Evolutionary conservation across 805 yeast genomes (phyloP).

Genomic region (Saturnispora besseyi): DNA sequence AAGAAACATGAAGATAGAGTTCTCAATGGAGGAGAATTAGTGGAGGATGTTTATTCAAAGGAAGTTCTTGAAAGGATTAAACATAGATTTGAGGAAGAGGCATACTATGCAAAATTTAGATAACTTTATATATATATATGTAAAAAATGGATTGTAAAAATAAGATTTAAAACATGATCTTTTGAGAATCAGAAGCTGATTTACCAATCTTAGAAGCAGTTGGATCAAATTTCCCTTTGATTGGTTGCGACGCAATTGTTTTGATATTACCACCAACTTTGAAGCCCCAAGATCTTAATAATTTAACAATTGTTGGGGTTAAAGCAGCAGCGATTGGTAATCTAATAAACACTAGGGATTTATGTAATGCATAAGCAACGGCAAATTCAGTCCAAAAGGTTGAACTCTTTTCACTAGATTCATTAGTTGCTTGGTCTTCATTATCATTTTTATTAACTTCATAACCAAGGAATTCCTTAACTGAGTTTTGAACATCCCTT

Average conservation of each 20-base stretch:
- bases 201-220: slow-evolving; percentile 45
- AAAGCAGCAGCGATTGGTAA: slow-evolving; percentile 87
- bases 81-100: slow-evolving; percentile 66
- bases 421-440: slow-evolving; percentile 10
- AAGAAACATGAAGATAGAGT: slow-evolving; percentile 68
- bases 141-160: neutral
- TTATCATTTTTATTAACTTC: neutral
- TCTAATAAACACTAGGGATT: slow-evolving; percentile 72
- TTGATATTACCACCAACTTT: slow-evolving; percentile 48
- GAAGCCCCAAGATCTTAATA: slow-evolving; percentile 70
- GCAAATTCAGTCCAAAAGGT: slow-evolving; percentile 74
- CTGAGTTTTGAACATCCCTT: slow-evolving; percentile 51
- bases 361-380: slow-evolving; percentile 90
- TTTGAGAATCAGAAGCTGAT: slow-evolving; percentile 40
- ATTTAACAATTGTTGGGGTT: slow-evolving; percentile 68
- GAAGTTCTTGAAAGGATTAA: slow-evolving; percentile 50
- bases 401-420: slow-evolving; percentile 17
- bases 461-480: slow-evolving; percentile 51
- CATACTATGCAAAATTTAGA: slow-evolving; percentile 54
- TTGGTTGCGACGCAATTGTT: slow-evolving; percentile 25
- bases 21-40: slow-evolving; percentile 53
- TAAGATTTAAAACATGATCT: neutral
- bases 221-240: slow-evolving; percentile 25
- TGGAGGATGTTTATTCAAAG: slow-evolving; percentile 54
- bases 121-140: slow-evolving; percentile 11